Evolutionary conservation across 495 filamentous ascomycete species (phyloP).

Genomic region (Geopyxis carbonaria): DNA sequence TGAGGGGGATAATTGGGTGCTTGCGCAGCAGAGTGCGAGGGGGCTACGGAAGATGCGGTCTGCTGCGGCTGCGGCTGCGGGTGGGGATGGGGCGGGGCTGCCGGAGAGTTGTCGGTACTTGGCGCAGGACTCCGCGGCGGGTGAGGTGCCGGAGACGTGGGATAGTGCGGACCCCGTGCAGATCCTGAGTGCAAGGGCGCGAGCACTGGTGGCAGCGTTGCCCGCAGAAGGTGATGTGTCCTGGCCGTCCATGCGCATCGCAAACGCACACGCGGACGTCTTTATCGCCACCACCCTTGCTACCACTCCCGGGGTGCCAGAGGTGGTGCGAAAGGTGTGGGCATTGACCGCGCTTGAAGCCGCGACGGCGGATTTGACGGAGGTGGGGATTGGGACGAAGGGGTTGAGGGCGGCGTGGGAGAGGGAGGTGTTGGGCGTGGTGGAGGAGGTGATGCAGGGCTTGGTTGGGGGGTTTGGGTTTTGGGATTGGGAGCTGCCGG

Average conservation of each 20-base stretch:
- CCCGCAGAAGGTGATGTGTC: constrained; percentile 3
- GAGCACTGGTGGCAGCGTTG: constrained; percentile 12
- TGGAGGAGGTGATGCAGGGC: constrained; percentile 11
- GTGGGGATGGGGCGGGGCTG: constrained; percentile 3
- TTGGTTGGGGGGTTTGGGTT: constrained; percentile 21
- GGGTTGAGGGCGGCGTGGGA: constrained; percentile 14
- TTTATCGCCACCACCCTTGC: constrained; percentile 17
- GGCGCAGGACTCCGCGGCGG: neutral
- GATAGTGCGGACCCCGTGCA: constrained; percentile 8
- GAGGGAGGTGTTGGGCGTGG: constrained; percentile 10
- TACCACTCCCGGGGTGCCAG: neutral
- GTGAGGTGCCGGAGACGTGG: constrained; percentile 3
- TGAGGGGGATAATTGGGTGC: constrained; percentile 63
- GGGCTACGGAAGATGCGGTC: constrained; percentile 31
- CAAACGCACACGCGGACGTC: constrained; percentile 20
- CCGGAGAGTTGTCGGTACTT: neutral
- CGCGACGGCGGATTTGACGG: constrained; percentile 18
- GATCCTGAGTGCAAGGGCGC: constrained; percentile 15
- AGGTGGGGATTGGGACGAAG: constrained; percentile 16
- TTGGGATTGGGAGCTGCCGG: constrained; percentile 12
- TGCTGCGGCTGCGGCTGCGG: constrained; percentile 3
- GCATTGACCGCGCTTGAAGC: constrained; percentile 11
- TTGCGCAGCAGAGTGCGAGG: constrained; percentile 60
- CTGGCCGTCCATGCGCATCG: constrained; percentile 13
- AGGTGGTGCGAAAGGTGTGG: constrained; percentile 10